phyloP scores from a whole-genome alignment of 805 yeast genomes.

The Candida dajiaensis region DNA sequence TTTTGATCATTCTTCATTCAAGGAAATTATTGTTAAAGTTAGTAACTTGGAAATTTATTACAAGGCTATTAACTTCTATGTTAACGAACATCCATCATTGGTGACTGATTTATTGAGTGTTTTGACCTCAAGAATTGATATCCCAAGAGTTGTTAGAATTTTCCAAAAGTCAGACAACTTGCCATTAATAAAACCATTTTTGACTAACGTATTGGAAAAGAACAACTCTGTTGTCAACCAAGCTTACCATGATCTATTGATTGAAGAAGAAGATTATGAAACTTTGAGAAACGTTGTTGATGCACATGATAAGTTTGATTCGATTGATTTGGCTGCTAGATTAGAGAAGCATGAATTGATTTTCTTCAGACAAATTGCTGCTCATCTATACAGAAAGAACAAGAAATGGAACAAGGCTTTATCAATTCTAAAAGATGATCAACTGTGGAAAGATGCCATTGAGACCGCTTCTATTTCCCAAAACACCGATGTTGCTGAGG shows the following conservation, averaged over 20 bases:
- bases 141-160: slow-evolving; percentile 90
- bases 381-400: slow-evolving; percentile 86
- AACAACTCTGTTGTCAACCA: slow-evolving; percentile 87
- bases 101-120: slow-evolving; percentile 81
- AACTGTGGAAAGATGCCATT: slow-evolving; percentile 91
- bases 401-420: slow-evolving; percentile 91
- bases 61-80: slow-evolving; percentile 93
- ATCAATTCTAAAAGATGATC: slow-evolving; percentile 82
- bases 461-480: slow-evolving; percentile 84
- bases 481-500: slow-evolving; percentile 79
- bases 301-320: slow-evolving; percentile 85
- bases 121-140: slow-evolving; percentile 83
- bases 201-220: slow-evolving; percentile 84
- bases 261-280: slow-evolving; percentile 95
- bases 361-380: slow-evolving; percentile 95
- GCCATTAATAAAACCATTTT: slow-evolving; percentile 93
- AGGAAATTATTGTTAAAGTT: slow-evolving; percentile 91
- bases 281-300: slow-evolving; percentile 85
- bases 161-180: slow-evolving; percentile 93
- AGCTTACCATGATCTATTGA: slow-evolving; percentile 91
- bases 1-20: slow-evolving; percentile 89
- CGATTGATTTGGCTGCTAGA: slow-evolving; percentile 85
- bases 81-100: slow-evolving; percentile 86
- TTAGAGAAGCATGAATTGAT: slow-evolving; percentile 86
- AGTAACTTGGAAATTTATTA: slow-evolving; percentile 94